Percentiles rank a stretch among this genome's conserved stretches.
Conservation (phyloP, 352 stramenopile species). For the Pythium scleroteichum region DNA sequence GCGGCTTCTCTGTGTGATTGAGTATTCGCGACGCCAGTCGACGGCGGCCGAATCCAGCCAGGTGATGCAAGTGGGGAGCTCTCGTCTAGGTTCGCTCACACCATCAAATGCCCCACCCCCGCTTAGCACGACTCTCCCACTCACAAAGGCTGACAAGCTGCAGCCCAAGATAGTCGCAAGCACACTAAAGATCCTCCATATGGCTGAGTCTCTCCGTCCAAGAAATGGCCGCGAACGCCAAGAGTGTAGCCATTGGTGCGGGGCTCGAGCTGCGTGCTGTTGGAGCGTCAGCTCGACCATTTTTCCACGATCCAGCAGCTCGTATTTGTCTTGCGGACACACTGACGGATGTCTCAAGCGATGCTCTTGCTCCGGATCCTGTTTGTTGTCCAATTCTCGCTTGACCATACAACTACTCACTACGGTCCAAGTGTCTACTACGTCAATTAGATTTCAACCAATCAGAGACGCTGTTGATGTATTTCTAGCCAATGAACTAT, state of each 20-base stretch:
- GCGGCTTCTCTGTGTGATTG: too few relatives aligned
- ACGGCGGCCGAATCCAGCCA: too few relatives aligned
- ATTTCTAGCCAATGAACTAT: too few relatives aligned
- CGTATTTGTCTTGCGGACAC: constrained; percentile 36
- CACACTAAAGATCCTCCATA: constrained; percentile 10
- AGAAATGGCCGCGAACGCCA: not conserved
- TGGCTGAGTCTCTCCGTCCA: constrained; percentile 12
- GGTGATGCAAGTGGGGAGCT: too few relatives aligned
- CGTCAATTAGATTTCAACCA: too few relatives aligned
- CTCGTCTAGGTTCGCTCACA: too few relatives aligned
- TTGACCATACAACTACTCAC: constrained; percentile 17
- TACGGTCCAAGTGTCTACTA: constrained; percentile 16
- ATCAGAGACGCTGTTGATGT: too few relatives aligned
- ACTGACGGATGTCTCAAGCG: constrained; percentile 20
- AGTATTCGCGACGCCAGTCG: too few relatives aligned
- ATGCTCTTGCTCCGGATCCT: constrained; percentile 25
- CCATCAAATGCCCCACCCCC: too few relatives aligned
- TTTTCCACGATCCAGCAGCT: constrained; percentile 22
- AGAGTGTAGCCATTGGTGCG: not conserved
- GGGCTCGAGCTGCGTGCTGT: not conserved
- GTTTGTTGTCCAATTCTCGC: constrained; percentile 8
- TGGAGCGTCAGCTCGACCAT: constrained; percentile 1
- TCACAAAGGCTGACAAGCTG: not conserved
- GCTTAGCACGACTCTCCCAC: not conserved
- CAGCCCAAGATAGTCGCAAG: not conserved